A percentile compares a stretch with the other conserved stretches of the same genome.
Conservation (phyloP, 2,329 filamentous ascomycete genomes). For the Juglanconis juglandina region DNA sequence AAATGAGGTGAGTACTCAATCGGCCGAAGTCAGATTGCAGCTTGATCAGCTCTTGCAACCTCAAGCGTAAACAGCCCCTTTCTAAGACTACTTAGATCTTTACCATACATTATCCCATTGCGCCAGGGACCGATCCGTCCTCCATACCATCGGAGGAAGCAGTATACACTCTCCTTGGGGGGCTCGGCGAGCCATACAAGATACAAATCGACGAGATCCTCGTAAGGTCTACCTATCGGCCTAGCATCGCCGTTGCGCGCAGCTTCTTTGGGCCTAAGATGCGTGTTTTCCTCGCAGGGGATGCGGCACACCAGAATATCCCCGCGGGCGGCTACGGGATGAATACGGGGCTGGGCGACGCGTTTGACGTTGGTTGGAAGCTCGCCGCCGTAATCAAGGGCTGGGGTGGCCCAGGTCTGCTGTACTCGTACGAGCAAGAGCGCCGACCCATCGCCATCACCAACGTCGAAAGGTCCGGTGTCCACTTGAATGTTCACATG, state of each 20-base stretch:
- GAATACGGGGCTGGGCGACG: constrained; percentile 26
- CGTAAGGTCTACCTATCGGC: constrained; percentile 21
- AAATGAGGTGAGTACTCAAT: background rate
- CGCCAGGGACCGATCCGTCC: background rate
- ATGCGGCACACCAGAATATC: constrained; percentile 25
- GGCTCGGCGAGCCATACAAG: constrained; percentile 2
- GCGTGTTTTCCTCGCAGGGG: constrained; percentile 19
- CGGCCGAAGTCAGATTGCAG: background rate
- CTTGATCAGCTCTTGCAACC: background rate
- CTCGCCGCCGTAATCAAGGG: constrained; percentile 19
- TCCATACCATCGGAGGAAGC: constrained; percentile 3
- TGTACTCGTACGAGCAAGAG: constrained; percentile 20
- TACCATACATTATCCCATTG: background rate
- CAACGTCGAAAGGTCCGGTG: constrained; percentile 4
- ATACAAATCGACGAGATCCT: constrained; percentile 25
- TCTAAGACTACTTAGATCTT: background rate
- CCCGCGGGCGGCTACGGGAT: constrained; percentile 27
- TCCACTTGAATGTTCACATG: constrained; percentile 11
- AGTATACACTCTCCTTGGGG: constrained; percentile 11
- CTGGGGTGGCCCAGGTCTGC: constrained; percentile 12
- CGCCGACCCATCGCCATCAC: constrained; percentile 11
- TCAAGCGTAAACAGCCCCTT: background rate
- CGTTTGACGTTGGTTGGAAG: constrained; percentile 26
- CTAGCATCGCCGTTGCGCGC: constrained; percentile 22
- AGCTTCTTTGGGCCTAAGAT: background rate